Base-by-base conservation (phyloP, 106 monocot genomes). In the Platanthera zijinensis region DNA sequence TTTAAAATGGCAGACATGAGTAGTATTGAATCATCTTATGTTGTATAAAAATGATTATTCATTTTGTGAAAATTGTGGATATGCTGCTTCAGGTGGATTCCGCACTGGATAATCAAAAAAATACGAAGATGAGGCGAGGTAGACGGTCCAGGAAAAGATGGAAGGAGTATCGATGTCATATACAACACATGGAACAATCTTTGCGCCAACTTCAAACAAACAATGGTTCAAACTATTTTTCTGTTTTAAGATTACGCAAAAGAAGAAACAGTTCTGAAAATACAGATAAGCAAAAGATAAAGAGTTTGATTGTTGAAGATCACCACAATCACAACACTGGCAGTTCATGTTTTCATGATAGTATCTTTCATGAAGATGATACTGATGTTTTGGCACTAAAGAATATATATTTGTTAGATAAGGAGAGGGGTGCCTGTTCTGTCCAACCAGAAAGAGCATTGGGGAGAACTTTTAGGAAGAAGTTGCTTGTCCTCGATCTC, bases 401-500 rank as follows among this genome's bases (percentile, higher is more conserved):
- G 12, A 15, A 45, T 69, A 5, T 15, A 48, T 3, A n/a, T 48
- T 70, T 6, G 15, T 70, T 48, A 7, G 8, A 17, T 48, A 8
- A 70, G 4, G 48, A 70, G 17, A 70, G 4, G 17, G 48, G 47
- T 48, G 5, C 13, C 70, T 7, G 17, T 48, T 48, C 48, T 48
- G 6, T 48, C 8, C 9, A 3, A 52, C 81, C 72, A 69, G 51
- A 73, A 74, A 82, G 51, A 72, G 50, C 63, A 18, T 45, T 79
- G 52, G 77, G 61, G 46, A 73, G 39, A 52, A 49, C 46, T 69
- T 77, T 9, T 25, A 78, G 59, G 74, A 92, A 83, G 73, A 93
- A 84, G 39, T 81, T 92, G 69, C 84, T 95, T 66, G 81, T 95
- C 18, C 92, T 95, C 22, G 95, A 95, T 82, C 53, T 95, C 22